These are phyloP conservation scores for Echium plantagineum DNA, from an alignment of 257 asterid genomes.

Conservation along the genomic window DNA sequence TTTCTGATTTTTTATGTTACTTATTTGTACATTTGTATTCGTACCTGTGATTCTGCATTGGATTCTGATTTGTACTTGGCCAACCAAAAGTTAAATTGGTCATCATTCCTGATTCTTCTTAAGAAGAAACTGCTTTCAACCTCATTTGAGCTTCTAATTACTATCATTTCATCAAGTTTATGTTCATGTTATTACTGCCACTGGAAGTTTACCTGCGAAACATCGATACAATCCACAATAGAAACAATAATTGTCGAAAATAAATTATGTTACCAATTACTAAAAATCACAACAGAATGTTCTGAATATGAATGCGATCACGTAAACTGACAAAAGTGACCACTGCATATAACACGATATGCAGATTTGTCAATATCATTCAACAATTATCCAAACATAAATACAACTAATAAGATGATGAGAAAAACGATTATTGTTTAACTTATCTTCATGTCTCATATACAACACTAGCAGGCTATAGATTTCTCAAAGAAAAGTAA, in stretches of 20 bases:
- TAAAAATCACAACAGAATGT: background rate
- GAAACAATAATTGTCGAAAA: background rate
- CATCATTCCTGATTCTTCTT: background rate
- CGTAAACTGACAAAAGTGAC: too few species aligned
- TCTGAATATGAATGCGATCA: background rate
- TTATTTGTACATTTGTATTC: conserved; percentile 25
- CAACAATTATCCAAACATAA: background rate
- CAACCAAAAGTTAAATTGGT: background rate
- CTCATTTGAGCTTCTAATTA: background rate
- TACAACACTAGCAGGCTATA: background rate
- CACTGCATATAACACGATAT: too few species aligned
- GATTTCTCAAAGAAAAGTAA: background rate
- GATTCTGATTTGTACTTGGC: background rate
- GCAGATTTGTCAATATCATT: too few species aligned
- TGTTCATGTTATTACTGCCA: background rate
- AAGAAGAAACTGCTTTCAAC: background rate
- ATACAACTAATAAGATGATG: conserved; percentile 3
- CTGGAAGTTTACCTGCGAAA: background rate
- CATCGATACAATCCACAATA: background rate
- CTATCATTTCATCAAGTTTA: too few species aligned
- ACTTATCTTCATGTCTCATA: background rate
- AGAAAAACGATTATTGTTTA: background rate
- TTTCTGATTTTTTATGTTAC: conserved; percentile 5
- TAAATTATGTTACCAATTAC: background rate
- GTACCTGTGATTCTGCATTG: conserved; percentile 14